These are phyloP conservation scores for Aspergillus neoniger DNA, from an alignment of 2,329 filamentous ascomycete genomes.

Conservation along the genomic window DNA sequence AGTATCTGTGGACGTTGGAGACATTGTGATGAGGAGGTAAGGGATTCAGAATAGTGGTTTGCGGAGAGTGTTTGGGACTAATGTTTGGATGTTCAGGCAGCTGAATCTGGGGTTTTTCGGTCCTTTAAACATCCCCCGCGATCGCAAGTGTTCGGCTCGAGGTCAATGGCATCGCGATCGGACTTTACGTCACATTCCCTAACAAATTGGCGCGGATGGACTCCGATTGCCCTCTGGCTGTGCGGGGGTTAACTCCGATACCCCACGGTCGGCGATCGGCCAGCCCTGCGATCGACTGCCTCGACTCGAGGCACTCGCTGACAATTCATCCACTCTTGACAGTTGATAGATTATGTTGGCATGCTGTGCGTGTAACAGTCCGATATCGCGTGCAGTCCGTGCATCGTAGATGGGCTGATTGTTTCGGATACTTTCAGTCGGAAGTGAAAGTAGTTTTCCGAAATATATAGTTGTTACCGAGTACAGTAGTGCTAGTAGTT, in stretches of 20 bases:
- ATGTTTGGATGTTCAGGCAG: no score
- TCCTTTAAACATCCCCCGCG: neutral
- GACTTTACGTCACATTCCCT: neutral
- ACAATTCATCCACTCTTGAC: neutral
- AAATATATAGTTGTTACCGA: no score
- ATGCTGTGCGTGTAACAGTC: neutral
- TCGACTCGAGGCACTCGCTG: neutral
- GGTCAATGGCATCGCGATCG: neutral
- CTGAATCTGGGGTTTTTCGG: neutral
- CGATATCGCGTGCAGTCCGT: neutral
- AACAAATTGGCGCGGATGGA: neutral
- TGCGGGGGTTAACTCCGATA: no score
- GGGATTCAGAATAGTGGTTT: no score
- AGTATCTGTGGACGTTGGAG: neutral
- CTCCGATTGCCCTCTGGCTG: neutral
- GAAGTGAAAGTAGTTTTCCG: no score
- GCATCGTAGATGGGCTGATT: neutral
- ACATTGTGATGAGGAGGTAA: neutral
- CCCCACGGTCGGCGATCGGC: slow-evolving; percentile 9
- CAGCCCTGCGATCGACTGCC: neutral
- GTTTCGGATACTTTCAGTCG: no score
- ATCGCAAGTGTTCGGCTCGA: slow-evolving; percentile 1
- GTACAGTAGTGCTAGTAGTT: no score
- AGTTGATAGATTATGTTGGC: no score
- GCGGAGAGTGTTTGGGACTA: no score